These are phyloP conservation scores for Musa acuminata DNA, from an alignment of 176 grass and related monocot genomes.

Conservation along the genomic window DNA sequence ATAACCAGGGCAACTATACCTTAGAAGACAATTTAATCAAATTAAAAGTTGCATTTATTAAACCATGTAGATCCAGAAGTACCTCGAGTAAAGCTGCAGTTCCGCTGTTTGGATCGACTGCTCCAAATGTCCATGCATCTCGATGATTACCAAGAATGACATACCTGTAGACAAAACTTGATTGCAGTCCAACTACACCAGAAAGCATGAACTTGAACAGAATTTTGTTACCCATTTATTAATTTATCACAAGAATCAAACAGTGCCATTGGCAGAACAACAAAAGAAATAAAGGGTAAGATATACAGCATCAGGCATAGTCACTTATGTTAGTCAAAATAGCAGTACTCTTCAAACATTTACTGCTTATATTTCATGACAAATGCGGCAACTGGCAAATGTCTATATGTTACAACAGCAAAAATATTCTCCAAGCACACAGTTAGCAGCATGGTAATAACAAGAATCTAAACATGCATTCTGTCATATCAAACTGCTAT, in stretches of 20 bases:
- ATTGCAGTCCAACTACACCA: not conserved
- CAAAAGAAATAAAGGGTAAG: not conserved
- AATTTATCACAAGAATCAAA: not conserved
- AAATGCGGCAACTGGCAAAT: not conserved
- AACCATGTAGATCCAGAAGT: not conserved
- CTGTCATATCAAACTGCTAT: too few species aligned
- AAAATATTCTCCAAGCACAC: too few species aligned
- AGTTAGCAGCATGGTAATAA: not conserved
- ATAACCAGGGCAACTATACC: not conserved
- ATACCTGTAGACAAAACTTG: conserved; percentile 33
- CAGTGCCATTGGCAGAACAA: not conserved
- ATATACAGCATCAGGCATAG: not conserved
- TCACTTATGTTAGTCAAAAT: not conserved
- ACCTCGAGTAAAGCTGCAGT: conserved; percentile 88
- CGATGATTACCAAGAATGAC: conserved; percentile 89
- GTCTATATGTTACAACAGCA: too few species aligned
- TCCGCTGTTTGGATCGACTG: conserved; percentile 73
- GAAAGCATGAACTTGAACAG: not conserved
- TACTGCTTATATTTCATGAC: not conserved
- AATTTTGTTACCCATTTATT: not conserved
- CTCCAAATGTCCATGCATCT: conserved; percentile 95
- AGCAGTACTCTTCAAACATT: not conserved
- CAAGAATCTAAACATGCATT: not conserved
- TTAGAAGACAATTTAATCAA: not conserved
- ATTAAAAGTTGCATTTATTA: not conserved